phyloP scores from a whole-genome alignment of 257 asterid species.

The Solanum etuberosum region DNA sequence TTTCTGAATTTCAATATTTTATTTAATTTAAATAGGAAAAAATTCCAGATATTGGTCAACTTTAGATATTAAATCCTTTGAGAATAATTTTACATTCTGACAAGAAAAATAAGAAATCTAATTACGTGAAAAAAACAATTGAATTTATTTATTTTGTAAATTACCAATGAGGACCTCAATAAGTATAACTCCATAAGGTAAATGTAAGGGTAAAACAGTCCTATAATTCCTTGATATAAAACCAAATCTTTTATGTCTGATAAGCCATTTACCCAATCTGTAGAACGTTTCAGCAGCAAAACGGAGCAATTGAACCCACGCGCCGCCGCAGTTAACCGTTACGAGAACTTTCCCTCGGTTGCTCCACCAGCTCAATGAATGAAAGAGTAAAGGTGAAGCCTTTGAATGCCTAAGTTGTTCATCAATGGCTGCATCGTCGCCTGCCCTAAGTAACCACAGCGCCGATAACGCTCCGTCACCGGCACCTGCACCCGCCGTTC shows the following conservation, averaged over 20 bases:
- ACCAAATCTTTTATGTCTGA: neutral
- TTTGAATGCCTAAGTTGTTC: neutral
- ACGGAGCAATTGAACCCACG: neutral
- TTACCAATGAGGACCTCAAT: neutral
- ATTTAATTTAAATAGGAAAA: neutral
- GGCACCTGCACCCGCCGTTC: constrained; percentile 1
- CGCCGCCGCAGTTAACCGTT: constrained; percentile 3
- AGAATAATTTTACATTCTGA: neutral
- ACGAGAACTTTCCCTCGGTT: neutral
- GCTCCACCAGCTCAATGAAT: neutral
- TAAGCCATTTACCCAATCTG: neutral
- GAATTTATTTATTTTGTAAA: neutral
- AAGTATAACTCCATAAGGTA: neutral
- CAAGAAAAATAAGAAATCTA: neutral
- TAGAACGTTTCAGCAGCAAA: neutral
- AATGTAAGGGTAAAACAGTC: neutral
- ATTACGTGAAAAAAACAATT: neutral
- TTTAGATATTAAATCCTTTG: neutral
- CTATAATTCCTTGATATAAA: neutral
- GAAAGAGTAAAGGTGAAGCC: neutral
- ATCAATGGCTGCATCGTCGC: constrained; percentile 24
- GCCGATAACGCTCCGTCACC: constrained; percentile 9
- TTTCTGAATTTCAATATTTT: neutral
- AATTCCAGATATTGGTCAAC: neutral
- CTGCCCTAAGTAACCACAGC: constrained; percentile 21